These are phyloP conservation scores for Ogataea corticis DNA, from an alignment of 805 yeast species.

Conservation along the genomic window DNA sequence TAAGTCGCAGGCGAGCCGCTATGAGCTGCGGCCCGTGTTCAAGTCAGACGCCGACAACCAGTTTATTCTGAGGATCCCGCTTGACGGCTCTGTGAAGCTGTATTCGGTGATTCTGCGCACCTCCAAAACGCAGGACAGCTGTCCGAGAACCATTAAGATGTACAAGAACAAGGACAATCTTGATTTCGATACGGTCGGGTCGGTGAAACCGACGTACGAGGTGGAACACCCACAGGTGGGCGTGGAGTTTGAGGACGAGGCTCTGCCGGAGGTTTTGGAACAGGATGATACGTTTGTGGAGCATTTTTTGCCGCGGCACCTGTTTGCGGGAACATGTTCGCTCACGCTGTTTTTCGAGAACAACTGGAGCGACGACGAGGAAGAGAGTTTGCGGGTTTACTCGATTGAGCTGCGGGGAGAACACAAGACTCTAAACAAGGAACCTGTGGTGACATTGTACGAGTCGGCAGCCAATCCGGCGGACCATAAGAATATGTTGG, in stretches of 20 bases:
- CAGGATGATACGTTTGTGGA: conserved; percentile 66
- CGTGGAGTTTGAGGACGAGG: conserved; percentile 34
- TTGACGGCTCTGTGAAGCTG: conserved; percentile 64
- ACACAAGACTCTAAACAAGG: conserved; percentile 51
- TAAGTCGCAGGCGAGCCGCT: conserved; percentile 50
- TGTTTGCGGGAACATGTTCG: conserved; percentile 67
- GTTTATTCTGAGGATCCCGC: conserved; percentile 74
- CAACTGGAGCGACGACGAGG: conserved; percentile 64
- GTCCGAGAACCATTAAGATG: conserved; percentile 69
- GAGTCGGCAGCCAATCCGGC: conserved; percentile 93
- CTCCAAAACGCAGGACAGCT: conserved; percentile 52
- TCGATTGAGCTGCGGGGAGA: conserved; percentile 83
- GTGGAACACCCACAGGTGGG: conserved; percentile 70
- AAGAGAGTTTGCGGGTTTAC: conserved; percentile 57
- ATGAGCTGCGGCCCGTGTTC: conserved; percentile 44
- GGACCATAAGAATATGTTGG: conserved; percentile 60
- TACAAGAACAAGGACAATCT: conserved; percentile 68
- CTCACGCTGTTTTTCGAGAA: conserved; percentile 68
- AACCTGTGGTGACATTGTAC: conserved; percentile 76
- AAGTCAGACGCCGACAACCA: conserved; percentile 80
- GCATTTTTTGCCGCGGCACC: conserved; percentile 74
- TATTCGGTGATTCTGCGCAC: conserved; percentile 73
- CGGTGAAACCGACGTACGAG: conserved; percentile 48
- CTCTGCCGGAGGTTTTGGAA: conserved; percentile 29
- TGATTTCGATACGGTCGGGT: conserved; percentile 68